Conservation (phyloP, 805 yeast species). For the Yarrowia hollandica region DNA sequence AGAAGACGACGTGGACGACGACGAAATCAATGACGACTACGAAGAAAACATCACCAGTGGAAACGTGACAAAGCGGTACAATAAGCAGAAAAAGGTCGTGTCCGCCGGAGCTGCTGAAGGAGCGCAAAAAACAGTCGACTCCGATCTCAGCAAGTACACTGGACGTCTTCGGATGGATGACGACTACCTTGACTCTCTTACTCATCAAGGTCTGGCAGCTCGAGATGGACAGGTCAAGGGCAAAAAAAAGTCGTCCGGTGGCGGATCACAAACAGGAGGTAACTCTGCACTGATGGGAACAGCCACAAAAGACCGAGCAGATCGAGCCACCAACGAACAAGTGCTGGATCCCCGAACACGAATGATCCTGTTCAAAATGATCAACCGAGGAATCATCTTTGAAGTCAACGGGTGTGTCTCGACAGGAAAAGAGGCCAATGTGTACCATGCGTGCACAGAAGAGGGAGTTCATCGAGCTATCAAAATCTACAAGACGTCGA, state of each 20-base stretch:
- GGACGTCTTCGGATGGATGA: constrained; percentile 35
- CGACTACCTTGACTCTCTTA: constrained; percentile 31
- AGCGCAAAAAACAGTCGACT: not conserved
- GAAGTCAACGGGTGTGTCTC: constrained; percentile 90
- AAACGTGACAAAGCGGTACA: constrained; percentile 22
- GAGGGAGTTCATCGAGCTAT: constrained; percentile 66
- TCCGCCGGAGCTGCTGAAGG: not conserved
- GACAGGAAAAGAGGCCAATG: constrained; percentile 99
- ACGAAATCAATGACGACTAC: not conserved
- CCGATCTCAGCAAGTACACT: constrained; percentile 31
- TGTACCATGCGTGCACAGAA: constrained; percentile 68
- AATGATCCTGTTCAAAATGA: constrained; percentile 74
- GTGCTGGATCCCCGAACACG: constrained; percentile 94
- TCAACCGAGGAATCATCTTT: constrained; percentile 79
- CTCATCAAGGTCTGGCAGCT: constrained; percentile 23
- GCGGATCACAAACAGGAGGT: constrained; percentile 35
- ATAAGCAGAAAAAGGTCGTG: constrained; percentile 12
- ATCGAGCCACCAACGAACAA: constrained; percentile 95
- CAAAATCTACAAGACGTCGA: constrained; percentile 93
- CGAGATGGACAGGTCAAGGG: constrained; percentile 24
- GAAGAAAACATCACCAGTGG: constrained; percentile 17
- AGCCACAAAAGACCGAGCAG: constrained; percentile 64
- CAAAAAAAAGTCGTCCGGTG: constrained; percentile 28
- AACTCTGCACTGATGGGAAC: constrained; percentile 30
- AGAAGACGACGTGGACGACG: not conserved